Evolutionary conservation across 83 land plant genomes (phyloP).

Genomic region (Picea mariana): DNA sequence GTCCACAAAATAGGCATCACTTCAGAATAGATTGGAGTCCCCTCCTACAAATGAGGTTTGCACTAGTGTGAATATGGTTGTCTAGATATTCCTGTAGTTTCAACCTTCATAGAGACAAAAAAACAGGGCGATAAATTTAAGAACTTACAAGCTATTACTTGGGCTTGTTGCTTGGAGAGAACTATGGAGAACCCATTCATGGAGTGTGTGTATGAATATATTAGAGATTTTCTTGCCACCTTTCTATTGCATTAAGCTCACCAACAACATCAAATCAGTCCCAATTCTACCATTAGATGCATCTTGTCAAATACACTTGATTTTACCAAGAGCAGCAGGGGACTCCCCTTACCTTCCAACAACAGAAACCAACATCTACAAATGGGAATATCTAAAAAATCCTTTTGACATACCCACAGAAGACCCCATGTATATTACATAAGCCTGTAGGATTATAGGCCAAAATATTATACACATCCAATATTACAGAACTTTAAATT

Average conservation of each 20-base stretch:
- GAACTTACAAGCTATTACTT: conserved; percentile 12
- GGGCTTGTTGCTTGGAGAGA: conserved; percentile 1
- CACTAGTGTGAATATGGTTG: too few species aligned
- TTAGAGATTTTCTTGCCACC: not conserved
- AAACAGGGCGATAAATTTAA: not conserved
- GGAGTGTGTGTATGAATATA: conserved; percentile 7
- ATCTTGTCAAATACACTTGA: not conserved
- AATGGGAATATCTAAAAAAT: conserved; percentile 13
- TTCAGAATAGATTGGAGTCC: too few species aligned
- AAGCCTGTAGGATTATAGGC: not conserved
- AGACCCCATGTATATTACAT: conserved; percentile 17
- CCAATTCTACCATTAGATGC: not conserved
- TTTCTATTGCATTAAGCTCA: not conserved
- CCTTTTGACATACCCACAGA: not conserved
- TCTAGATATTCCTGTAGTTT: too few species aligned
- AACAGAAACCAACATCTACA: conserved; percentile 13
- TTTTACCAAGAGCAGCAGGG: not conserved
- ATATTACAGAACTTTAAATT: not conserved
- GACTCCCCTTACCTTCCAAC: not conserved
- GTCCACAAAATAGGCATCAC: too few species aligned
- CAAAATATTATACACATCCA: not conserved
- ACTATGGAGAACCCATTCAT: conserved; percentile 14
- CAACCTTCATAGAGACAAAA: not conserved
- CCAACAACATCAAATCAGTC: not conserved
- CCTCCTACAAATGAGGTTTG: too few species aligned